These are phyloP conservation scores for Pseudogymnoascus sp. DNA, from an alignment of 2,329 filamentous ascomycete genomes.

Conservation along the genomic window DNA sequence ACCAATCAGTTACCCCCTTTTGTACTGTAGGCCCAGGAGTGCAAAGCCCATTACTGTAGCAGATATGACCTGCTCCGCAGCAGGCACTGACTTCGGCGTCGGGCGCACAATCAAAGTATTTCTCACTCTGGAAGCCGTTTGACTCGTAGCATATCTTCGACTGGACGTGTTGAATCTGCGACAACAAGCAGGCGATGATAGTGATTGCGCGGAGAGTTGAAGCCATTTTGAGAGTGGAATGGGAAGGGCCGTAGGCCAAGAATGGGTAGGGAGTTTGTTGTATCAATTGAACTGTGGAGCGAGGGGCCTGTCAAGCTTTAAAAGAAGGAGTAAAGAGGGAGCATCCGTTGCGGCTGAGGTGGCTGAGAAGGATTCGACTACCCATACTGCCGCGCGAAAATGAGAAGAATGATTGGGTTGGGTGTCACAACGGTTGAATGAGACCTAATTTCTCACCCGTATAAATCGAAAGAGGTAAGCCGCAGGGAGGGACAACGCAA, in stretches of 20 bases:
- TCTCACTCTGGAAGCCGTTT: neutral
- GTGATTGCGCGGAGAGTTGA: constrained; percentile 3
- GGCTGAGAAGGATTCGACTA: neutral
- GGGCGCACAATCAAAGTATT: neutral
- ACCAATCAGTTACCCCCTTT: neutral
- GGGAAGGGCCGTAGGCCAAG: neutral
- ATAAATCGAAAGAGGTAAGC: neutral
- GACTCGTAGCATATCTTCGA: constrained; percentile 3
- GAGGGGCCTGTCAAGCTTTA: constrained; percentile 5
- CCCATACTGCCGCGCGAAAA: neutral
- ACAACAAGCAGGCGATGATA: neutral
- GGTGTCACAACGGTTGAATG: neutral
- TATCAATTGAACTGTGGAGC: constrained; percentile 1
- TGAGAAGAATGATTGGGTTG: neutral
- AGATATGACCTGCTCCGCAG: neutral
- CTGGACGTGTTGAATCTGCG: constrained; percentile 1
- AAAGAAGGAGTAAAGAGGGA: constrained; percentile 1
- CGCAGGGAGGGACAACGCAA: neutral
- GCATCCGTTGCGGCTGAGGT: neutral
- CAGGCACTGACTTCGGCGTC: neutral
- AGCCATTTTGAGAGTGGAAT: neutral
- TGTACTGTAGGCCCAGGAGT: neutral
- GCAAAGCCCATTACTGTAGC: neutral
- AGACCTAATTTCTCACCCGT: constrained; percentile 7
- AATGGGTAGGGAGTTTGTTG: neutral